Evolutionary conservation across 179 eudicot species (phyloP), one percentile per base, ranked within the genome.

Genomic region (Nepenthes alata): DNA sequence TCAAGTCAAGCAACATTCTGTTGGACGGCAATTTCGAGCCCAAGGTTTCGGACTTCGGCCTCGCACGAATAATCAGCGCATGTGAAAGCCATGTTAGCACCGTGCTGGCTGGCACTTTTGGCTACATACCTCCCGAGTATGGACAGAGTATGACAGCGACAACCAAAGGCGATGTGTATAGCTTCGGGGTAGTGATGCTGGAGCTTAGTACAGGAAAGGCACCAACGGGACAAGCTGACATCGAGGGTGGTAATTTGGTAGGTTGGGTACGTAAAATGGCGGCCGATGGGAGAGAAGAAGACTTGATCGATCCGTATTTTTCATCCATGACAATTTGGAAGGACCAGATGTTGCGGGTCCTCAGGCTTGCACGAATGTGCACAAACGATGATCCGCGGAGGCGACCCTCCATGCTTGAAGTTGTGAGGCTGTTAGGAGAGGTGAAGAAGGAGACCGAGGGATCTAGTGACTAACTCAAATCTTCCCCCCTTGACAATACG

Each of bases 51-150:
- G 98, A 93, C 66, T 93, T 93, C 59, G 98, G 98, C 9, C 76
- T 93, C 11, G 95, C 98, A 2, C 66, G 96, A 39, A 89, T 93
- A 51, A 87, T 93, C 53, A 89, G 96, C 37, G 98, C 96, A 0
- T 89, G 87, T 56, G 96, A 93, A 83, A 86, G 85, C 75, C 96
- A 89, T 49, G 95, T 89, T 2, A 86, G 89, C 55, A 89, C 98
- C 1, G 67, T 79, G 10, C 78, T 93, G 12, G 98, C 98, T 2
- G 98, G 96, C 48, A 83, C 95, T 15, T 85, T 85, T 3, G 98
- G 98, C 37, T 93, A 93, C 62, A 93, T 93, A 60, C 96, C 98
- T 7, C 98, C 98, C 0, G 98, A 93, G 61, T 93, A 93, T 37
- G 96, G 90, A 6, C 95, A 83, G 70, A 74, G 85, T 2, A 93